Base-by-base conservation (phyloP, 148 eudicot species). In the Rhododendron simsii region DNA sequence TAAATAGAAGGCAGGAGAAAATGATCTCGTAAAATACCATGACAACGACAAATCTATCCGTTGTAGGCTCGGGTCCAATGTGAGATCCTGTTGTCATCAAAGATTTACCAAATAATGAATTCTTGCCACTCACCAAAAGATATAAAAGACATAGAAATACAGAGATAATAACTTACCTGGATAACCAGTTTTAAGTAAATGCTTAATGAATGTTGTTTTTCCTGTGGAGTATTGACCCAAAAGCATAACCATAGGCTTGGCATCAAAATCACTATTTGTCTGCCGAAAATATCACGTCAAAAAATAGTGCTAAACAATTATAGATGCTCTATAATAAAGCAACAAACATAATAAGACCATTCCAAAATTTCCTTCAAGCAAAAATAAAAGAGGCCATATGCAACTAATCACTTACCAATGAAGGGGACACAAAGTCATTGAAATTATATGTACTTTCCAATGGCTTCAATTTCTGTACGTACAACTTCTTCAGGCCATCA, bases 181-280 rank as follows among this genome's bases (percentile, higher is more conserved):
- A 89, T 97, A 95, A 87, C 93, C 94, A 85, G 92, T 89, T 89
- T 88, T 91, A 77, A 97, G 92, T 87, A 97, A 87, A 94, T 97
- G 99, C 83, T 95, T 95, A 80, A 97, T 97, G 78, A 97, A 97
- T 75, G 99, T 97, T 44, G 99, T 97, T 92, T 97, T 97, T 30
- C 99, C 99, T 57, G 99, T 97, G 80, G 99, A 97, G 91, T 97
- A 97, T 87, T 97, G 99, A 59, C 99, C 99, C 93, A 97, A 86
- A 73, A 97, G 92, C 99, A 97, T 97, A 84, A 97, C 99, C 99
- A 97, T 97, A 2, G 99, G 99, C 88, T 94, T 97, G 65, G 98
- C 98, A 89, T 97, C 99, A 92, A 97, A 97, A 88, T 97, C 99
- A 85, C 99, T 97, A 79, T 88, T 94, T 85, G 95, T 85, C 99